Evolutionary conservation across 1,284 basidiomycete genomes (phyloP), one percentile per base, ranked within the genome.

Genomic region (Testicularia cyperi): DNA sequence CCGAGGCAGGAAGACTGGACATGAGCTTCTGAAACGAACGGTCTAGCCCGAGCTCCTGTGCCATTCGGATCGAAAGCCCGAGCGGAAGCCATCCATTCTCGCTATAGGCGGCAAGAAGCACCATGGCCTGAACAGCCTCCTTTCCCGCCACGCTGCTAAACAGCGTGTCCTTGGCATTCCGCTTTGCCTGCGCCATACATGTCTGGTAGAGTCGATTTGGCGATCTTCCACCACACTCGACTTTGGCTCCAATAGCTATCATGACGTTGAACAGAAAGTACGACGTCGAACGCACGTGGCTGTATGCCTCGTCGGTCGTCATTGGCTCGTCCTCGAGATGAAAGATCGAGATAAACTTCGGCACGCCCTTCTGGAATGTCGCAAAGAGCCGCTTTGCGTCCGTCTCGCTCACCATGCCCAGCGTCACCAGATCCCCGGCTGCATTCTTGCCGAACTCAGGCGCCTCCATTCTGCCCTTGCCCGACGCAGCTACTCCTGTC

Each of bases 91-190:
- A 94, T 0, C 89, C 90, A 61, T 90, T 91, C 34, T 91, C 90
- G 74, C 87, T 90, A 88, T 91, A 94, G 1, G 90, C 88, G 25
- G 90, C 88, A 40, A 95, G 80, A 31, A 95, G 81, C 5, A 94
- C 79, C 88, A 92, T 92, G 7, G 90, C 90, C 83, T 92, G 90
- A 20, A 94, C 90, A 25, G 90, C 91, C 78, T 94, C 91, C 78
- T 94, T 94, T 70, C 88, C 82, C 15, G 91, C 89, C 23, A 92
- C 85, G 34, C 90, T 90, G 12, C 90, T 89, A 72, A 94, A 94
- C 38, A 95, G 81, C 10, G 90, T 91, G 14, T 88, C 90, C 31
- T 90, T 84, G 27, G 91, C 92, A 60, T 94, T 92, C 32, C 90
- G 89, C 77, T 94, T 90, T 6, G 90, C 90, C 78, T 94, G 90